Base-by-base conservation (phyloP, 805 yeast species). In the Pichia manshurica region DNA sequence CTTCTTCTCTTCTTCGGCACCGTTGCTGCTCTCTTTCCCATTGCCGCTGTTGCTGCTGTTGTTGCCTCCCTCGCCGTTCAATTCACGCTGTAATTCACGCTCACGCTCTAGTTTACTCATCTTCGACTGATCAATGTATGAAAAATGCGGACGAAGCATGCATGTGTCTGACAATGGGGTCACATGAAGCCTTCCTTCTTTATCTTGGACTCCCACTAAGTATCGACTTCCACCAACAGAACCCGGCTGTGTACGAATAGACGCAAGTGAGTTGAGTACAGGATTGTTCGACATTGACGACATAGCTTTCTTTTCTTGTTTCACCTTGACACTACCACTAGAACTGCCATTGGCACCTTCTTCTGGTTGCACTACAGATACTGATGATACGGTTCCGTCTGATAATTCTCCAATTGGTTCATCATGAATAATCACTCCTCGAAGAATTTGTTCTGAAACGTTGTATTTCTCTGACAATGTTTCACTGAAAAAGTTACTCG, bases 61-160 rank as follows among this genome's bases (percentile, higher is more conserved):
- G 41, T 64, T 68, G 16, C 20, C 39, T 8, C 15, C 19, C 17
- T 64, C 66, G 31, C 66, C 65, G 44, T 65, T 68, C 33, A 65
- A 59, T 54, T 66, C 48, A 60, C 65, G 53, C 56, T 70, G 48
- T 50, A 68, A 29, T 65, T 73, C 49, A 67, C 70, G 46, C 67
- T 73, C 48, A 69, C 69, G 49, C 73, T 78, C 51, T 66, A 60
- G 52, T 47, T 46, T 73, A 67, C 51, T 53, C 21, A 44, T 49
- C 44, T 59, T 63, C 6, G 54, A 41, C 36, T 74, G 80, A 61
- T 89, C 96, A 38, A 89, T 79, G 60, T 90, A 87, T 53, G 75
- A 77, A 67, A 93, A 87, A 56, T 77, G 76, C 2, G 97, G 93
- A 55, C 96, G 75, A 51, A 93, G 63, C 63, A 91, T 97, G 0